A percentile compares a stretch with the other conserved stretches of the same genome.
Evolutionary conservation across 306 rosid species (phyloP).

Genomic region (Ormosia emarginata): DNA sequence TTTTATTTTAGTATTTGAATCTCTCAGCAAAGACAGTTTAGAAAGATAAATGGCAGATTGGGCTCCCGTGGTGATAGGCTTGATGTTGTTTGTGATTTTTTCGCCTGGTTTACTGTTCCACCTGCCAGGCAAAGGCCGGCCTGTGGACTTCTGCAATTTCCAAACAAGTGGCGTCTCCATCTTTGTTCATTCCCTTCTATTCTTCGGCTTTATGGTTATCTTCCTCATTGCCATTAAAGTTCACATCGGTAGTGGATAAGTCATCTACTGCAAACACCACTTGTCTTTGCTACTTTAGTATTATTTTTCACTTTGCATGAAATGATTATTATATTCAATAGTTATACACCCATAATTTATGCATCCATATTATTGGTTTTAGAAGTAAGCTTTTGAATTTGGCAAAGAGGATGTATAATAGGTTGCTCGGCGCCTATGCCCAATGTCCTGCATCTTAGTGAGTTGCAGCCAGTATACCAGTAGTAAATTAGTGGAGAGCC

Average conservation of each 20-base stretch:
- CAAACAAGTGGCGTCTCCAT: conserved; percentile 70
- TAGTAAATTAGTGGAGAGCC: no score
- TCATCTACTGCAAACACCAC: background rate
- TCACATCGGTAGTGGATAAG: conserved; percentile 48
- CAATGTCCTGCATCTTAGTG: no score
- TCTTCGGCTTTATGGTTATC: conserved; percentile 63
- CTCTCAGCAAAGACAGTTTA: background rate
- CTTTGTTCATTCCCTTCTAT: conserved; percentile 67
- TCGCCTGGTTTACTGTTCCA: conserved; percentile 74
- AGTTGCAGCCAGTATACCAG: no score
- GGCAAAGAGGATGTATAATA: no score
- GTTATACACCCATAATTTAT: background rate
- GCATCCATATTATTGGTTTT: no score
- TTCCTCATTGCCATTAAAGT: conserved; percentile 78
- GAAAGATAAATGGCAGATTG: conserved; percentile 59
- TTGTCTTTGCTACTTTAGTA: background rate
- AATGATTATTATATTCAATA: background rate
- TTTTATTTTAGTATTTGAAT: background rate
- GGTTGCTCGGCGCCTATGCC: no score
- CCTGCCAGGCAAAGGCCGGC: conserved; percentile 64
- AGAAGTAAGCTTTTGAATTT: no score
- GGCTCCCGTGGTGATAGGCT: conserved; percentile 64
- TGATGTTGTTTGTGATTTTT: conserved; percentile 56
- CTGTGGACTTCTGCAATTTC: conserved; percentile 51
- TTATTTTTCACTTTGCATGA: background rate